Evolutionary conservation across 2,329 filamentous ascomycete genomes (phyloP).

Genomic region (Plenodomus lindquistii): DNA sequence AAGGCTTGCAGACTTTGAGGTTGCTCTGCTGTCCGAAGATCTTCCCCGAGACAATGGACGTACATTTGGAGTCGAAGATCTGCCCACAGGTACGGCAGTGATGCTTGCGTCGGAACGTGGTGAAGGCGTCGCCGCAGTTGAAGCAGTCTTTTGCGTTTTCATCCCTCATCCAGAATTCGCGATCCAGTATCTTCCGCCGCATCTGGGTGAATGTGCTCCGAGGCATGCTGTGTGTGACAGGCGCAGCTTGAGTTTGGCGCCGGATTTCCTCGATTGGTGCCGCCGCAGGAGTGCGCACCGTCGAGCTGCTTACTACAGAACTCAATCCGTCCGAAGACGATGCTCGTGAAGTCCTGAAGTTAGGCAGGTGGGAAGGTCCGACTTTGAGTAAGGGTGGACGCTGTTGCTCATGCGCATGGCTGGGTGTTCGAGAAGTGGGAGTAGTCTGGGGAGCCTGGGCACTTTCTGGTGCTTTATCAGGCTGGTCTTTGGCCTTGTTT

Average conservation of each 20-base stretch:
- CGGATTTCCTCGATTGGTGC: constrained; percentile 38
- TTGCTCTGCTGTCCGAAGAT: constrained; percentile 85
- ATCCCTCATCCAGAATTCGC: constrained; percentile 99
- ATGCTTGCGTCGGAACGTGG: constrained; percentile 92
- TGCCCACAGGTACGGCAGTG: constrained; percentile 96
- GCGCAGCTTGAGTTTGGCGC: constrained; percentile 19
- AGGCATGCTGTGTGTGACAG: constrained; percentile 46
- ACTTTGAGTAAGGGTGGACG: constrained; percentile 49
- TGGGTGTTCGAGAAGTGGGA: constrained; percentile 26
- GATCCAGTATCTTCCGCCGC: constrained; percentile 84
- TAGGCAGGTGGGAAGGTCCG: constrained; percentile 53
- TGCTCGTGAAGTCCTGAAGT: constrained; percentile 50
- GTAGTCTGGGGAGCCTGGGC: constrained; percentile 25
- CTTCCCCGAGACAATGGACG: constrained; percentile 82
- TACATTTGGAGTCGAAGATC: constrained; percentile 97
- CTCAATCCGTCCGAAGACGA: constrained; percentile 52
- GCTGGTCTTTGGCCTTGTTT: constrained; percentile 22
- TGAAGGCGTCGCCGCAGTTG: constrained; percentile 85
- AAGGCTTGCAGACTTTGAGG: constrained; percentile 89
- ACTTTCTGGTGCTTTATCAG: constrained; percentile 28
- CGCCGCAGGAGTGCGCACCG: constrained; percentile 36
- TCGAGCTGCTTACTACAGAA: constrained; percentile 41
- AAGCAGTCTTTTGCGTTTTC: constrained; percentile 98
- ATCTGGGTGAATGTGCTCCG: constrained; percentile 59
- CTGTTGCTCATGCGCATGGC: constrained; percentile 34